phyloP scores from a whole-genome alignment of 805 yeast genomes.

The Saccharomyces kudriavzevii region DNA sequence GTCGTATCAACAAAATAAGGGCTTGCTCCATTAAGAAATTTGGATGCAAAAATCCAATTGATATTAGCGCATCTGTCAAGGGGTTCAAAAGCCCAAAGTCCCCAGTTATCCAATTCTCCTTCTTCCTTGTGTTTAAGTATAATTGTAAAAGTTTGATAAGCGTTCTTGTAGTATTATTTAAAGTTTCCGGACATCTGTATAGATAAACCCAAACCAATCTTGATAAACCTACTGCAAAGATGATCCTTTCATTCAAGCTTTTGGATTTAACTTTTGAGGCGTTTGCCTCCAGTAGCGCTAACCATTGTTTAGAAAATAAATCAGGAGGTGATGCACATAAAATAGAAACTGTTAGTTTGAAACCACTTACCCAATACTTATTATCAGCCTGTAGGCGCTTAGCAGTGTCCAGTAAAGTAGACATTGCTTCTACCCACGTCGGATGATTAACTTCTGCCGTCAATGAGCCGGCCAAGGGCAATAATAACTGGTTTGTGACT shows the following conservation, averaged over 20 bases:
- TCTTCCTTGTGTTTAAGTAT: slow-evolving; percentile 48
- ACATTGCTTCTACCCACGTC: slow-evolving; percentile 80
- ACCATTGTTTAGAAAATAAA: slow-evolving; percentile 67
- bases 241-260: slow-evolving; percentile 40
- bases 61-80: slow-evolving; percentile 63
- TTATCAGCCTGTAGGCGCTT: slow-evolving; percentile 37
- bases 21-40: slow-evolving; percentile 75
- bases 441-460: slow-evolving; percentile 97
- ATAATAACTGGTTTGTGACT: slow-evolving; percentile 62
- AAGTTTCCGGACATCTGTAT: slow-evolving; percentile 77
- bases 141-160: slow-evolving; percentile 56
- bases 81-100: slow-evolving; percentile 58
- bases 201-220: slow-evolving; percentile 85
- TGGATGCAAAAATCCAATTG: slow-evolving; percentile 70
- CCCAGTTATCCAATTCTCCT: slow-evolving; percentile 68
- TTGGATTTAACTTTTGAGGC: slow-evolving; percentile 60
- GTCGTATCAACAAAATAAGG: slow-evolving; percentile 57
- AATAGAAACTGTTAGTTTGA: slow-evolving; percentile 61
- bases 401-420: slow-evolving; percentile 46
- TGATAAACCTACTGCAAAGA: slow-evolving; percentile 56
- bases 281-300: slow-evolving; percentile 53
- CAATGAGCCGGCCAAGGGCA: slow-evolving; percentile 75
- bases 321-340: slow-evolving; percentile 76
- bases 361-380: slow-evolving; percentile 58
- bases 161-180: slow-evolving; percentile 77